Evolutionary conservation across 805 yeast genomes (phyloP).

Genomic region (Torulaspora franciscae): DNA sequence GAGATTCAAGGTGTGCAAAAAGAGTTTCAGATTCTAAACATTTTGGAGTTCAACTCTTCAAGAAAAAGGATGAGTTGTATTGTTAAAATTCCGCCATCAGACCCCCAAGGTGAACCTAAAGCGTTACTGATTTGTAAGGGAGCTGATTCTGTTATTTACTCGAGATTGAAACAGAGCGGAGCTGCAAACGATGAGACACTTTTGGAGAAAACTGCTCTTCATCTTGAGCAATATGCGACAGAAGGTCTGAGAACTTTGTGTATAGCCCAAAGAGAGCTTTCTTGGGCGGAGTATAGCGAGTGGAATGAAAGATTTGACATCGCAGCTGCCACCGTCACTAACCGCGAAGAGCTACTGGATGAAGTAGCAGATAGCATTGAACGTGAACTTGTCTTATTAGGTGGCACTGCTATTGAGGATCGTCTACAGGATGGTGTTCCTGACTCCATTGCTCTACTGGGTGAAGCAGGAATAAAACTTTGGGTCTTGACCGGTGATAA

Average conservation of each 20-base stretch:
- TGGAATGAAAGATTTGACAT: constrained; percentile 61
- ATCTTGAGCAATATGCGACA: constrained; percentile 71
- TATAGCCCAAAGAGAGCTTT: constrained; percentile 63
- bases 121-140: constrained; percentile 75
- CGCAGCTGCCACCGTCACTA: constrained; percentile 59
- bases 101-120: constrained; percentile 46
- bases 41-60: constrained; percentile 74
- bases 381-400: constrained; percentile 56
- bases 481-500: constrained; percentile 89
- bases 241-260: constrained; percentile 82
- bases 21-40: constrained; percentile 66
- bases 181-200: constrained; percentile 43
- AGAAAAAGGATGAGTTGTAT: constrained; percentile 86
- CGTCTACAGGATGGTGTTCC: constrained; percentile 84
- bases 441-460: constrained; percentile 64
- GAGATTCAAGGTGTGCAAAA: constrained; percentile 65
- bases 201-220: constrained; percentile 61
- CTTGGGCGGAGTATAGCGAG: constrained; percentile 54
- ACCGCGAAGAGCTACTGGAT: constrained; percentile 70
- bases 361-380: constrained; percentile 71
- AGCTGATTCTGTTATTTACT: constrained; percentile 76
- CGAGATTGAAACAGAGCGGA: constrained; percentile 46
- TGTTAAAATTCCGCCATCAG: constrained; percentile 55
- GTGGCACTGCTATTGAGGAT: constrained; percentile 87
- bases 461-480: constrained; percentile 72